Evolutionary conservation across 768 basidiomycete species (phyloP), one percentile per base, ranked within the genome.

Genomic region (Podaxis sp.): DNA sequence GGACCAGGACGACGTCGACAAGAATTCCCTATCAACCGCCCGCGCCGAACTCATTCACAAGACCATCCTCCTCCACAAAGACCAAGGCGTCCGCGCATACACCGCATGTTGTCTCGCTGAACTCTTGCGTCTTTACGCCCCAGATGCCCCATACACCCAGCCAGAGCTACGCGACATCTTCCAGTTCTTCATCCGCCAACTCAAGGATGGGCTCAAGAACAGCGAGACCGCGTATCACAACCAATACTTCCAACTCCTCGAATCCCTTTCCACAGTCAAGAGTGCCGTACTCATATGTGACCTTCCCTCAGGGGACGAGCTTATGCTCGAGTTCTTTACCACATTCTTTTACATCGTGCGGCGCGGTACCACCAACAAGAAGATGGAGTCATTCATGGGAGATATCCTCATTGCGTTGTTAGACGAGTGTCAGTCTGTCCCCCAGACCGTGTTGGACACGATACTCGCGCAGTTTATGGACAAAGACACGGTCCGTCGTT

Each of bases 91-190:
- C 65, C 98, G 97, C 73, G 95, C 95, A 0, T 95, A 91, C 67
- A 85, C 90, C 3, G 94, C 94, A 0, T 96, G 93, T 73, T 98
- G 95, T 74, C 82, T 99, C 38, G 95, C 95, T 1, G 95, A 99
- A 72, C 81, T 98, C 57, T 86, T 99, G 61, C 77, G 94, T 46
- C 82, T 98, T 40, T 98, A 93, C 71, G 97, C 97, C 1, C 97
- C 97, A 1, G 94, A 98, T 72, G 95, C 97, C 23, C 97, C 97
- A 11, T 98, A 96, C 71, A 95, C 89, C 13, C 87, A 89, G 53
- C 74, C 81, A 51, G 92, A 98, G 71, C 85, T 98, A 37, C 82
- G 91, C 78, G 94, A 97, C 73, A 95, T 98, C 70, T 99, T 99
- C 74, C 87, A 94, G 67, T 98, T 99, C 80, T 93, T 98, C 82